phyloP scores from a whole-genome alignment of 306 rosid genomes.

The Ochetophila trinervis region DNA sequence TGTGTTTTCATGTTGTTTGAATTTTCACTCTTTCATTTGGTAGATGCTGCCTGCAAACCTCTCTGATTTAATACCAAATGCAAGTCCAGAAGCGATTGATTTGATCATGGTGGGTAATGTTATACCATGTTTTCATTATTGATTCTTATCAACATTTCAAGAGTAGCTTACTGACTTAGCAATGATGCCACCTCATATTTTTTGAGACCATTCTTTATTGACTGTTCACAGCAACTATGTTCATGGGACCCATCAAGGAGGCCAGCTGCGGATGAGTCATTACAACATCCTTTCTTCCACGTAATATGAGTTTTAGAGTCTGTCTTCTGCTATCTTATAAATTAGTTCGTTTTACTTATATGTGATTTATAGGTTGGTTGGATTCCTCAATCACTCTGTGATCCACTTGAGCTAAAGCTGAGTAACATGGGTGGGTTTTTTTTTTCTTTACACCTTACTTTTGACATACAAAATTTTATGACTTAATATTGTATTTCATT shows the following conservation, averaged over 20 bases:
- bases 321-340: constrained; percentile 20
- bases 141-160: constrained; percentile 8
- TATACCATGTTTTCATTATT: constrained; percentile 12
- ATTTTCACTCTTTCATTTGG: constrained; percentile 5
- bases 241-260: constrained; percentile 84
- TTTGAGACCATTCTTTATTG: constrained; percentile 26
- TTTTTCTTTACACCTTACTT: constrained; percentile 12
- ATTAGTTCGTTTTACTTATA: constrained; percentile 28
- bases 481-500: constrained; percentile 7
- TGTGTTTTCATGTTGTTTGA: constrained; percentile 6
- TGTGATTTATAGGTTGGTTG: constrained; percentile 51
- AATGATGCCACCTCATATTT: constrained; percentile 1
- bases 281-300: constrained; percentile 77
- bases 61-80: constrained; percentile 68
- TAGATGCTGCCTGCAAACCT: constrained; percentile 68
- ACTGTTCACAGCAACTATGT: constrained; percentile 48
- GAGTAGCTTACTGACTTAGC: constrained; percentile 2
- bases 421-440: constrained; percentile 55
- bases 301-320: constrained; percentile 39
- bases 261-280: constrained; percentile 68
- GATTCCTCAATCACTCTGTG: constrained; percentile 54
- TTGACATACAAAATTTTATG: neutral
- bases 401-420: constrained; percentile 82
- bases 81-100: constrained; percentile 78
- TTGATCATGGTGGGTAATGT: constrained; percentile 55